Conservation (phyloP, 495 filamentous ascomycete genomes). For the Daldinia childiae region DNA sequence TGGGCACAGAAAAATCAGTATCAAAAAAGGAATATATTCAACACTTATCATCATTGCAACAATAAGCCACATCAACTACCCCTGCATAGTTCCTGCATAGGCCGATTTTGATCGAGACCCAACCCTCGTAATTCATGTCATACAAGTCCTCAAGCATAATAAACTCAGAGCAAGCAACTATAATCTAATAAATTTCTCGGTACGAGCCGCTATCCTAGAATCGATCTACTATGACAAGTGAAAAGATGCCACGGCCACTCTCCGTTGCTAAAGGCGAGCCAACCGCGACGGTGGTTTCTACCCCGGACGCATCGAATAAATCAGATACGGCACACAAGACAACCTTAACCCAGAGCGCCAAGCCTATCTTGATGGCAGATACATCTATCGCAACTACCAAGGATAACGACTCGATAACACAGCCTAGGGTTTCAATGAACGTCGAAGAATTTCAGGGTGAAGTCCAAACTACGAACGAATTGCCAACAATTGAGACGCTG, state of each 20-base stretch:
- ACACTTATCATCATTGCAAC: not conserved
- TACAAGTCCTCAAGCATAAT: constrained; percentile 4
- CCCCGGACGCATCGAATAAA: constrained; percentile 5
- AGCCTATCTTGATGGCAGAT: constrained; percentile 13
- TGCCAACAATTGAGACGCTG: constrained; percentile 60
- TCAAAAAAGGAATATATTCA: not conserved
- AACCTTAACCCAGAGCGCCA: constrained; percentile 6
- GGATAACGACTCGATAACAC: constrained; percentile 5
- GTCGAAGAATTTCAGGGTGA: constrained; percentile 57
- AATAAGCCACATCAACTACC: not conserved
- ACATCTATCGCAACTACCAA: constrained; percentile 12
- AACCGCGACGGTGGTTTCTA: constrained; percentile 6
- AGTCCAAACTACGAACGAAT: constrained; percentile 60
- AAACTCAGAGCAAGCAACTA: constrained; percentile 19
- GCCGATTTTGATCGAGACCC: constrained; percentile 3
- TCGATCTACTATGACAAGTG: constrained; percentile 16
- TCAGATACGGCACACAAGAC: constrained; percentile 8
- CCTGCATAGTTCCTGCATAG: constrained; percentile 4
- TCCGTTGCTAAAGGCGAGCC: not conserved
- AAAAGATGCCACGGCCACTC: constrained; percentile 12
- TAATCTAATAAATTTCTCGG: constrained; percentile 11
- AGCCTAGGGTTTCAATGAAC: constrained; percentile 23
- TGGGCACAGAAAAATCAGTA: not conserved
- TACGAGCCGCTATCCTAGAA: not conserved
- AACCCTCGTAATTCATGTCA: constrained; percentile 20